These are phyloP conservation scores for Annona cherimola DNA, from an alignment of 164 flowering plant species.

Conservation along the genomic window DNA sequence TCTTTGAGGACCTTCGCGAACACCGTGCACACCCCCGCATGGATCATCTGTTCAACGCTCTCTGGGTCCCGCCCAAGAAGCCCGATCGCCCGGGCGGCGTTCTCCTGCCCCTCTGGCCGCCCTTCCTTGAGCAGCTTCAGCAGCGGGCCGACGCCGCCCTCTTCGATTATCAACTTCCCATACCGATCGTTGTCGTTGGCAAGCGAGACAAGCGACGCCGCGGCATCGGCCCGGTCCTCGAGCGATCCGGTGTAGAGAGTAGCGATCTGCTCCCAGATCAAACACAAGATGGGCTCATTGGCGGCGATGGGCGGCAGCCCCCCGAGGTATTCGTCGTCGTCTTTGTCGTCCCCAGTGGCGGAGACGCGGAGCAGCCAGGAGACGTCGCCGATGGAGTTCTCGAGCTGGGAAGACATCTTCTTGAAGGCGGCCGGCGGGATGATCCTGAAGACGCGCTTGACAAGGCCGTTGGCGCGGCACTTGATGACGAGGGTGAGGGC, in stretches of 20 bases:
- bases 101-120: slow-evolving; percentile 64
- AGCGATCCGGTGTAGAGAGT: slow-evolving; percentile 47
- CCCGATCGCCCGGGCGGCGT: slow-evolving; percentile 71
- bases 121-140: slow-evolving; percentile 73
- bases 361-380: slow-evolving; percentile 90
- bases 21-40: slow-evolving; percentile 63
- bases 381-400: slow-evolving; percentile 79
- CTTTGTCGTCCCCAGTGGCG: slow-evolving; percentile 44
- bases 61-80: slow-evolving; percentile 72
- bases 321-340: slow-evolving; percentile 62
- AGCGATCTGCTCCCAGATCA: slow-evolving; percentile 89
- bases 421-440: slow-evolving; percentile 68
- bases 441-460: slow-evolving; percentile 73
- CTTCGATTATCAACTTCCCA: slow-evolving; percentile 71
- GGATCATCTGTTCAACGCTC: slow-evolving; percentile 70
- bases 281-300: slow-evolving; percentile 81
- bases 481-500: slow-evolving; percentile 56
- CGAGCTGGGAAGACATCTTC: slow-evolving; percentile 57
- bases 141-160: slow-evolving; percentile 68
- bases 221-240: slow-evolving; percentile 69
- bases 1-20: slow-evolving; percentile 81
- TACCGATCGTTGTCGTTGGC: slow-evolving; percentile 79
- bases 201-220: slow-evolving; percentile 64
- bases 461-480: slow-evolving; percentile 51
- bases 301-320: slow-evolving; percentile 78